Evolutionary conservation across 768 basidiomycete genomes (phyloP), one percentile per base, ranked within the genome.

Genomic region (Macrolepiota fuliginosa): DNA sequence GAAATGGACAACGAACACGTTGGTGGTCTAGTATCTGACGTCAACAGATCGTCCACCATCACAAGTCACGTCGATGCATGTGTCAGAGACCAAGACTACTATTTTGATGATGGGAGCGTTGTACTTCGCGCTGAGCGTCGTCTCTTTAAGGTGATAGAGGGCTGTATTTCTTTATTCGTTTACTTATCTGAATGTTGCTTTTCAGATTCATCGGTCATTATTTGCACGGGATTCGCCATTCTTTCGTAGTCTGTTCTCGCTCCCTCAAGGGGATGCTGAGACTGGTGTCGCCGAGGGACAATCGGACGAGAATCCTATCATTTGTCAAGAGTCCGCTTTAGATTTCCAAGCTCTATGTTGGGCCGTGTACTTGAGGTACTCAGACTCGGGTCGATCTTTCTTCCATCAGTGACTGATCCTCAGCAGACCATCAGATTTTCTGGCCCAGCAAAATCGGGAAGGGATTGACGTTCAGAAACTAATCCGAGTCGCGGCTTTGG

Each of bases 41-140:
- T 15, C 2, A 5, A 6, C 15, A 40, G 11, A 17, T 17, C 39
- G n/a, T 40, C 39, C n/a, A 17, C 15, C 11, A 17, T 40, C n/a
- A n/a, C n/a, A n/a, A n/a, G n/a, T n/a, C n/a, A n/a, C n/a, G 39
- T 40, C 39, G n/a, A 15, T 17, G n/a, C 11, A 12, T 12, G 13
- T 17, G 6, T 71, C 58, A 55, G 36, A 24, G 54, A 40, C 24
- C 6, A n/a, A 27, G 24, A 55, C 24, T 56, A 29, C 11, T 51
- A 56, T 27, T 46, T 27, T 6, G 40, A 36, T 9, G 6, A 46
- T 56, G 29, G 45, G 3, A 22, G 4, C 10, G 17, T 25, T n/a
- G 42, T 56, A 1, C 15, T 56, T 25, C 3, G 15, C 12, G 42
- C 19, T 17, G 55, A 22, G 17, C 4, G 6, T 15, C 13, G 4